Conservation (phyloP, 1,139 yeast species). For the Blastobotrys ciferrii region DNA sequence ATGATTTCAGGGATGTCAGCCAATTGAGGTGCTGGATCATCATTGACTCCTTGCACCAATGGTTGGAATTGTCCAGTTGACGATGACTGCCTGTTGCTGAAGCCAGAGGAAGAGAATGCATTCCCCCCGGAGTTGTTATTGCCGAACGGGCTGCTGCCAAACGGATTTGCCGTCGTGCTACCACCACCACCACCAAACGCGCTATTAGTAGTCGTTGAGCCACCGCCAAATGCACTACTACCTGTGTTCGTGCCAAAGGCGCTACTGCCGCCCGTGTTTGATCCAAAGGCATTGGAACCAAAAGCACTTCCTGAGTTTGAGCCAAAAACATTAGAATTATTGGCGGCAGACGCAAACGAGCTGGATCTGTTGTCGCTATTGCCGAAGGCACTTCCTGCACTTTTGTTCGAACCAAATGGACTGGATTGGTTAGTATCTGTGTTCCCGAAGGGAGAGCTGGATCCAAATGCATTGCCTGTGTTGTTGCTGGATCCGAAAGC, state of each 20-base stretch:
- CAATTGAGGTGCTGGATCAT: conserved; percentile 36
- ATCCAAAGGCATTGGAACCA: conserved; percentile 1
- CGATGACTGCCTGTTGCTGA: conserved; percentile 2
- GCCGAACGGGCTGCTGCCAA: conserved; percentile 8
- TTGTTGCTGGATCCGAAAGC: conserved; percentile 26
- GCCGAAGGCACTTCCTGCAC: conserved; percentile 19
- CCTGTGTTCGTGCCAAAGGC: conserved; percentile 12
- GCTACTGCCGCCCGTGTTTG: not conserved
- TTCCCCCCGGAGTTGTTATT: not conserved
- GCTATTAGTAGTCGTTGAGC: not conserved
- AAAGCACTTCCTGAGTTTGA: conserved; percentile 19
- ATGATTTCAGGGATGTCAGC: conserved; percentile 46
- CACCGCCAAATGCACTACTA: conserved; percentile 5
- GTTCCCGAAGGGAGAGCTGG: conserved; percentile 24
- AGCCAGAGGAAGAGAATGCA: too few relatives aligned
- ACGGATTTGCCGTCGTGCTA: conserved; percentile 10
- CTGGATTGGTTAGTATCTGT: conserved; percentile 8
- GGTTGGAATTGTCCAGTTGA: conserved; percentile 11
- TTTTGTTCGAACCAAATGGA: conserved; percentile 13
- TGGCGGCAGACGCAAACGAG: conserved; percentile 13
- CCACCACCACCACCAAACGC: too few relatives aligned
- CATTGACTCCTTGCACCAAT: conserved; percentile 39
- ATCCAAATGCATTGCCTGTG: not conserved
- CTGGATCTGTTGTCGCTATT: conserved; percentile 13
- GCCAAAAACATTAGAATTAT: conserved; percentile 22